Conservation (phyloP, 2,329 filamentous ascomycete species). For the Xenosphaeropsis pyriputrescens region DNA sequence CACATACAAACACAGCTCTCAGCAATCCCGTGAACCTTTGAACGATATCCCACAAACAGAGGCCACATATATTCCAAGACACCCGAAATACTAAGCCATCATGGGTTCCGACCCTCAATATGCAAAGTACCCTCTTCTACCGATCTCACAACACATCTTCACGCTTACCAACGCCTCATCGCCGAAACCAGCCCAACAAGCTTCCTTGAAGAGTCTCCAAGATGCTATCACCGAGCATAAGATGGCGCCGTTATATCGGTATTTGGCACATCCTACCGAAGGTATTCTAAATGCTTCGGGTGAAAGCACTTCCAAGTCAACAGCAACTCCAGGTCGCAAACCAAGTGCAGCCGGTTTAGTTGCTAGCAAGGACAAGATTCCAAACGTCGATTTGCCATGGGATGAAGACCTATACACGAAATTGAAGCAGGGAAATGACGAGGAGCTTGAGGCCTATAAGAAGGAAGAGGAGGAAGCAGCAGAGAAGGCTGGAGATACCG, state of each 20-base stretch:
- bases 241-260: slow-evolving; percentile 79
- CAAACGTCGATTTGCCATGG: slow-evolving; percentile 65
- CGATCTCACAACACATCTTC: slow-evolving; percentile 76
- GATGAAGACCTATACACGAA: slow-evolving; percentile 76
- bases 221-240: slow-evolving; percentile 72
- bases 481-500: slow-evolving; percentile 92
- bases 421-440: slow-evolving; percentile 63
- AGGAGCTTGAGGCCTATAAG: slow-evolving; percentile 61
- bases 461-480: slow-evolving; percentile 88
- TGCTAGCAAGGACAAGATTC: slow-evolving; percentile 50
- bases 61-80: slow-evolving; percentile 3
- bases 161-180: slow-evolving; percentile 71
- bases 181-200: slow-evolving; percentile 48
- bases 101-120: slow-evolving; percentile 76
- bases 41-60: background rate
- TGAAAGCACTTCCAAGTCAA: slow-evolving; percentile 27
- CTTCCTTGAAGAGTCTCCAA: slow-evolving; percentile 59
- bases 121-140: slow-evolving; percentile 70
- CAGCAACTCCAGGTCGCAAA: slow-evolving; percentile 48
- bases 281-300: slow-evolving; percentile 38
- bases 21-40: background rate
- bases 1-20: background rate
- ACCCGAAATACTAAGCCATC: slow-evolving; percentile 18
- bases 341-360: slow-evolving; percentile 62
- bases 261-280: slow-evolving; percentile 64